Percentiles rank a stretch among this genome's conserved stretches.
Conservation (phyloP, 2,329 filamentous ascomycete species). For the Penicillium sp. region DNA sequence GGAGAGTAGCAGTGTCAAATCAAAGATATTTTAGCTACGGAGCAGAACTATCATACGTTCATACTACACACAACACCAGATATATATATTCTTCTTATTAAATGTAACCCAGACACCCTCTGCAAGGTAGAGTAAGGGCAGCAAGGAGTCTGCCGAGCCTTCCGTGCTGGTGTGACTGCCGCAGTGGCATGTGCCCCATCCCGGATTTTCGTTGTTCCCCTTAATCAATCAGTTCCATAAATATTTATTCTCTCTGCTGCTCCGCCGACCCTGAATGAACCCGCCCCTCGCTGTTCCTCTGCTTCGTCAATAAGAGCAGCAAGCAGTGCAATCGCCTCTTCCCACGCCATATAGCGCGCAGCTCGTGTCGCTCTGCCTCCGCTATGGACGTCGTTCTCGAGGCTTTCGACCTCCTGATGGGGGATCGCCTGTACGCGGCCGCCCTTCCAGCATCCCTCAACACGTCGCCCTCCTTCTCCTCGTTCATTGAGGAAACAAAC, state of each 20-base stretch:
- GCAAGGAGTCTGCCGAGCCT: neutral
- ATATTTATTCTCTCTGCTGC: neutral
- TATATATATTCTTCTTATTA: too few species aligned
- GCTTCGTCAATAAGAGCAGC: neutral
- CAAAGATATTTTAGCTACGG: neutral
- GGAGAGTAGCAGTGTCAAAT: too few species aligned
- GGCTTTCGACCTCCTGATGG: conserved; percentile 72
- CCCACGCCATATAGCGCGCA: neutral
- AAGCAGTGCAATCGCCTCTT: neutral
- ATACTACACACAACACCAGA: too few species aligned
- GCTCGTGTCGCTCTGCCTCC: conserved; percentile 17
- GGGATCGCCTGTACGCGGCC: conserved; percentile 73
- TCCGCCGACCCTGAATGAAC: neutral
- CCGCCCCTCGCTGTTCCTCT: neutral
- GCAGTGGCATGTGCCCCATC: neutral
- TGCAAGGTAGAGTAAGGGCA: neutral
- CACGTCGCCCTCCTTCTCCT: conserved; percentile 49
- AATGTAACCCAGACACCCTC: neutral
- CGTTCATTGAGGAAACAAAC: conserved; percentile 53
- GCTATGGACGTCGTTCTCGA: conserved; percentile 92
- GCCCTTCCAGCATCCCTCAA: conserved; percentile 59
- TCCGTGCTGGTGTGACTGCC: conserved; percentile 16
- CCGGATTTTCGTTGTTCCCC: neutral
- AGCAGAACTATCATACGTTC: too few species aligned
- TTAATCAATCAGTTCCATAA: neutral